phyloP scores from a whole-genome alignment of 108 stramenopile genomes.

The Mayamaea pseudoterrestris region DNA sequence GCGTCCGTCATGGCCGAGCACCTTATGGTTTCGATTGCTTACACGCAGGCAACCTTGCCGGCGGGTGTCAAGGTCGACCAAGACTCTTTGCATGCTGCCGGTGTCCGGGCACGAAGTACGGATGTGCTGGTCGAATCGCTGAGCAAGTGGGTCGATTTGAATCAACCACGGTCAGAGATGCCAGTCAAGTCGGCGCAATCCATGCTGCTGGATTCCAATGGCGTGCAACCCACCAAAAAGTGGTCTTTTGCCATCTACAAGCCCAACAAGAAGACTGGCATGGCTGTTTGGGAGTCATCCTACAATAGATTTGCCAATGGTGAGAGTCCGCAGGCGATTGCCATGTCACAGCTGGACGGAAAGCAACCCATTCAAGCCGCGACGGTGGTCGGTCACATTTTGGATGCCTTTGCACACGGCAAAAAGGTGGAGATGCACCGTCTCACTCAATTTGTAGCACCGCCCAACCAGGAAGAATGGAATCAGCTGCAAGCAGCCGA shows the following conservation, averaged over 20 bases:
- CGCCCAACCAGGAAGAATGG: slow-evolving; percentile 54
- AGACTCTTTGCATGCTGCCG: slow-evolving; percentile 40
- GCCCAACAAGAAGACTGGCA: slow-evolving; percentile 60
- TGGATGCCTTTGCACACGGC: slow-evolving; percentile 46
- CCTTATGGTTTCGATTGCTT: slow-evolving; percentile 29
- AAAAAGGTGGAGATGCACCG: slow-evolving; percentile 36
- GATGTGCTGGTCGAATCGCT: slow-evolving; percentile 34
- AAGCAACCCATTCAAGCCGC: slow-evolving; percentile 46
- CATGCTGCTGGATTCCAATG: slow-evolving; percentile 1
- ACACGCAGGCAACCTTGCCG: slow-evolving; percentile 39
- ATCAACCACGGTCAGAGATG: background rate
- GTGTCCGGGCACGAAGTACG: slow-evolving; percentile 44
- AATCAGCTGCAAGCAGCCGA: slow-evolving; percentile 34
- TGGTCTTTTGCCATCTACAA: slow-evolving; percentile 63
- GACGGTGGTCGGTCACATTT: slow-evolving; percentile 54
- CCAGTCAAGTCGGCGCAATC: slow-evolving; percentile 10
- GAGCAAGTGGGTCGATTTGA: slow-evolving; percentile 13
- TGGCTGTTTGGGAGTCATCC: slow-evolving; percentile 61
- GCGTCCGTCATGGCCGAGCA: slow-evolving; percentile 60
- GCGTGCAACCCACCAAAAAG: slow-evolving; percentile 13
- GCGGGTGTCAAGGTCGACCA: slow-evolving; percentile 21
- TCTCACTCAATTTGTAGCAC: slow-evolving; percentile 6
- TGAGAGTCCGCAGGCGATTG: slow-evolving; percentile 51
- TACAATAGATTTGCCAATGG: slow-evolving; percentile 44
- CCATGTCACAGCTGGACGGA: slow-evolving; percentile 49